These are phyloP conservation scores for Sporothrix sp. DNA, from an alignment of 2,329 filamentous ascomycete genomes.

Conservation along the genomic window DNA sequence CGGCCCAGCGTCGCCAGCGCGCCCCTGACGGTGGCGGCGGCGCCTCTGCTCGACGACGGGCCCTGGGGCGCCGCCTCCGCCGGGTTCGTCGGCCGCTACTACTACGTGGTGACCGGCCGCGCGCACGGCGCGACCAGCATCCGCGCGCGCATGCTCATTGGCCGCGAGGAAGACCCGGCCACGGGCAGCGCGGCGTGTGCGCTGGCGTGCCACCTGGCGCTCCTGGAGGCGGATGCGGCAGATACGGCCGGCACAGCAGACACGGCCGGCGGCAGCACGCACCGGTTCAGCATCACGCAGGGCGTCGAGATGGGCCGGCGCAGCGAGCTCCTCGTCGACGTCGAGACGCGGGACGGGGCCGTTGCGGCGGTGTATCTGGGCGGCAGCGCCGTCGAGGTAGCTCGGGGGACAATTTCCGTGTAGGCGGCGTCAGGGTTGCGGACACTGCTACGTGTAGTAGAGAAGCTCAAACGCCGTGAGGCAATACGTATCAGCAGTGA, in stretches of 20 bases:
- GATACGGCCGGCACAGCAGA: slow-evolving; percentile 20
- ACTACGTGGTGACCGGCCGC: slow-evolving; percentile 37
- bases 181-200: slow-evolving; percentile 54
- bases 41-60: slow-evolving; percentile 38
- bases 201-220: slow-evolving; percentile 44
- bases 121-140: slow-evolving; percentile 27
- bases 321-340: slow-evolving; percentile 42
- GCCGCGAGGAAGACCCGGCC: slow-evolving; percentile 46
- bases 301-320: slow-evolving; percentile 58
- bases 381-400: slow-evolving; percentile 24
- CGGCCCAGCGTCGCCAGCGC: slow-evolving; percentile 23
- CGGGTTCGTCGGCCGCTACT: slow-evolving; percentile 47
- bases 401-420: slow-evolving; percentile 19
- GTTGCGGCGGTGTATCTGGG: slow-evolving; percentile 23
- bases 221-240: slow-evolving; percentile 29
- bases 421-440: too few relatives aligned
- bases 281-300: slow-evolving; percentile 46
- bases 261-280: background rate
- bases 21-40: slow-evolving; percentile 26
- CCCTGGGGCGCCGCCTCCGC: slow-evolving; percentile 42
- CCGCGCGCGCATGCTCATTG: slow-evolving; percentile 51
- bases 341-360: slow-evolving; percentile 19
- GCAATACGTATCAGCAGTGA: too few relatives aligned
- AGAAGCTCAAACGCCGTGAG: too few relatives aligned
- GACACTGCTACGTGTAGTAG: too few relatives aligned